A percentile compares a stretch with the other conserved stretches of the same genome.
phyloP scores from a whole-genome alignment of 2,329 filamentous ascomycete species.

The Colletotrichum karsti region DNA sequence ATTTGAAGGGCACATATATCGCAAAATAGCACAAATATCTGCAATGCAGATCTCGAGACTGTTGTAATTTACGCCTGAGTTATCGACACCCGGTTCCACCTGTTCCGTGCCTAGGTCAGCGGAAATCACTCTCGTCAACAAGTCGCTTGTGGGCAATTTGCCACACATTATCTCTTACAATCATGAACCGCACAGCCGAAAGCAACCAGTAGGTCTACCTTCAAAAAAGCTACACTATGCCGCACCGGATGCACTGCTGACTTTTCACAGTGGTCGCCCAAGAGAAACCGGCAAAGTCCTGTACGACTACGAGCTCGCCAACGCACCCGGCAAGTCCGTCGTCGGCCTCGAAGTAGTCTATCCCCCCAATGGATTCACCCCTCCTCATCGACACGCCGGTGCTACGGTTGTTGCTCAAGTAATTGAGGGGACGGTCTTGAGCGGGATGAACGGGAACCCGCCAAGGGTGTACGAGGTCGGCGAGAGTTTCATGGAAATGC shows the following conservation, averaged over 20 bases:
- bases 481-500: constrained; percentile 51
- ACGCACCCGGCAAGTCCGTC: constrained; percentile 48
- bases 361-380: constrained; percentile 45
- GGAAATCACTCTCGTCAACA: too few relatives aligned
- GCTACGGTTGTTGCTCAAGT: constrained; percentile 50
- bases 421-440: constrained; percentile 47
- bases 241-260: background rate
- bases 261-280: background rate
- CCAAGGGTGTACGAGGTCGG: constrained; percentile 46
- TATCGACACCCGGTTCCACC: too few relatives aligned
- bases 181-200: too few relatives aligned
- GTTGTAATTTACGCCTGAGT: too few relatives aligned
- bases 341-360: constrained; percentile 47
- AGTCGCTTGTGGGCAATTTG: too few relatives aligned
- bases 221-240: too few relatives aligned
- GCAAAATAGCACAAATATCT: too few relatives aligned
- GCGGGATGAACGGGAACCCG: constrained; percentile 58
- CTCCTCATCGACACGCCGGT: constrained; percentile 55
- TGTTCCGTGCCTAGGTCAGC: too few relatives aligned
- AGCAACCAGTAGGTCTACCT: too few relatives aligned
- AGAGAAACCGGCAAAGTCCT: constrained; percentile 14
- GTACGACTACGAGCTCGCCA: constrained; percentile 42
- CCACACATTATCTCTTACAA: too few relatives aligned
- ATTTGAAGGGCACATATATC: too few relatives aligned
- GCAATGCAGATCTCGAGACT: too few relatives aligned